A percentile compares a stretch with the other conserved stretches of the same genome.
Conservation (phyloP, 768 basidiomycete genomes). For the Pisolithus microcarpus region DNA sequence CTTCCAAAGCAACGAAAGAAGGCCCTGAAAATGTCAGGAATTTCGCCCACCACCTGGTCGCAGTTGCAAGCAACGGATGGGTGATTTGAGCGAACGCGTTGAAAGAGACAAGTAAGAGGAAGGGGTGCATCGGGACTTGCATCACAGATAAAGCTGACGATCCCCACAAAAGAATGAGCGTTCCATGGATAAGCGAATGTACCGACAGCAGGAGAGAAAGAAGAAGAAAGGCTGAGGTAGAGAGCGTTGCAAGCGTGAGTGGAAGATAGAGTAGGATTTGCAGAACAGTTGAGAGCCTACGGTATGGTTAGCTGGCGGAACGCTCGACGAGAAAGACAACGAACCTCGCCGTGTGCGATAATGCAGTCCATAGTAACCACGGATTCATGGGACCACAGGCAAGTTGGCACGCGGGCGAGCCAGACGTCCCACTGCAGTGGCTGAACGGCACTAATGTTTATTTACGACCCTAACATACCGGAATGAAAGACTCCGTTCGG, state of each 20-base stretch:
- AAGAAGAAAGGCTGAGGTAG: slow-evolving; percentile 70
- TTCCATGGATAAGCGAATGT: slow-evolving; percentile 79
- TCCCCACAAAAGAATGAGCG: slow-evolving; percentile 63
- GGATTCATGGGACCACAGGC: slow-evolving; percentile 33
- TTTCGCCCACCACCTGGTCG: slow-evolving; percentile 67
- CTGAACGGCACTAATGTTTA: not conserved
- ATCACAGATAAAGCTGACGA: slow-evolving; percentile 67
- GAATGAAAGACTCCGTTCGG: too few species aligned
- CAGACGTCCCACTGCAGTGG: not conserved
- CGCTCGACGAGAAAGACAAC: slow-evolving; percentile 5
- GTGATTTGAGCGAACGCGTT: slow-evolving; percentile 69
- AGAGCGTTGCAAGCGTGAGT: slow-evolving; percentile 76
- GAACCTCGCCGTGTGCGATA: slow-evolving; percentile 59
- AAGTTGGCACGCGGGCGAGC: not conserved
- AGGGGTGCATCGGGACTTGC: slow-evolving; percentile 82
- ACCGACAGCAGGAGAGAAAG: slow-evolving; percentile 70
- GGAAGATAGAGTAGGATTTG: slow-evolving; percentile 83
- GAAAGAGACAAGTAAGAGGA: slow-evolving; percentile 81
- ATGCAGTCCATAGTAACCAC: slow-evolving; percentile 61
- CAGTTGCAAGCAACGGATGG: slow-evolving; percentile 48
- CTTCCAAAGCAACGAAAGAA: slow-evolving; percentile 75
- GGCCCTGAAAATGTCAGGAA: slow-evolving; percentile 67
- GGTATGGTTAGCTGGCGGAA: not conserved
- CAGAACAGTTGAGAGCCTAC: slow-evolving; percentile 65
- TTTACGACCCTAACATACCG: not conserved